These are phyloP conservation scores for Syncephalastrum racemosum DNA, from an alignment of 371 early-diverging fungal genomes.

Conservation along the genomic window DNA sequence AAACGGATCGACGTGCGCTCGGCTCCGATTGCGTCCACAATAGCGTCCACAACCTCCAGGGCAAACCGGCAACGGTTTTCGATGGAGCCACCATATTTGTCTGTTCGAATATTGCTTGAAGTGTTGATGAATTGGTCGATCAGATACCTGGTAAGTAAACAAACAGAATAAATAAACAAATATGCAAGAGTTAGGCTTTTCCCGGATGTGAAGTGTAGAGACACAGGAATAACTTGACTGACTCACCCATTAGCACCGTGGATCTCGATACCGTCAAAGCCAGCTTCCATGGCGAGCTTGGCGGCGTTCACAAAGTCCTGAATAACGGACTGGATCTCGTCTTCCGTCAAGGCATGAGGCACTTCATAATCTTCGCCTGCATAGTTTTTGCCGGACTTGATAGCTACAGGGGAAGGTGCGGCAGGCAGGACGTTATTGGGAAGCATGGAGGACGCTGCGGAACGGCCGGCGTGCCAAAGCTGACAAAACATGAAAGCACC, in stretches of 20 bases:
- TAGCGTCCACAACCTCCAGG: conserved; percentile 40
- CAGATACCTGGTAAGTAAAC: conserved; percentile 35
- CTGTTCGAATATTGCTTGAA: conserved; percentile 56
- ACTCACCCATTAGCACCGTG: conserved; percentile 59
- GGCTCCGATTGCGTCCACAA: conserved; percentile 33
- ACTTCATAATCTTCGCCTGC: conserved; percentile 22
- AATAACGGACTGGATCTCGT: conserved; percentile 61
- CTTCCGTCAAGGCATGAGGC: conserved; percentile 61
- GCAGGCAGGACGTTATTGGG: conserved; percentile 22
- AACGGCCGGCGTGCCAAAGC: conserved; percentile 55
- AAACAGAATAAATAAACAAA: too few relatives aligned
- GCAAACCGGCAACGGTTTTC: conserved; percentile 54
- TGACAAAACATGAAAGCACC: conserved; percentile 57
- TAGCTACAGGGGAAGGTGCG: conserved; percentile 31
- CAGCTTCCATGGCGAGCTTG: conserved; percentile 5
- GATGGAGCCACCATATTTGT: conserved; percentile 54
- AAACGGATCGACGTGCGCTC: conserved; percentile 23
- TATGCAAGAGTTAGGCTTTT: too few relatives aligned
- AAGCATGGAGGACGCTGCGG: conserved; percentile 4
- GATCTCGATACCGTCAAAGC: conserved; percentile 46
- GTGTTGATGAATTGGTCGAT: conserved; percentile 53
- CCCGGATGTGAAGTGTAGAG: too few relatives aligned
- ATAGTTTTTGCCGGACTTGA: conserved; percentile 3
- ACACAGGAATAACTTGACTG: too few relatives aligned
- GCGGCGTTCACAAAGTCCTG: conserved; percentile 36